phyloP scores from a whole-genome alignment of 148 eudicot genomes.

The Camellia granthamiana region DNA sequence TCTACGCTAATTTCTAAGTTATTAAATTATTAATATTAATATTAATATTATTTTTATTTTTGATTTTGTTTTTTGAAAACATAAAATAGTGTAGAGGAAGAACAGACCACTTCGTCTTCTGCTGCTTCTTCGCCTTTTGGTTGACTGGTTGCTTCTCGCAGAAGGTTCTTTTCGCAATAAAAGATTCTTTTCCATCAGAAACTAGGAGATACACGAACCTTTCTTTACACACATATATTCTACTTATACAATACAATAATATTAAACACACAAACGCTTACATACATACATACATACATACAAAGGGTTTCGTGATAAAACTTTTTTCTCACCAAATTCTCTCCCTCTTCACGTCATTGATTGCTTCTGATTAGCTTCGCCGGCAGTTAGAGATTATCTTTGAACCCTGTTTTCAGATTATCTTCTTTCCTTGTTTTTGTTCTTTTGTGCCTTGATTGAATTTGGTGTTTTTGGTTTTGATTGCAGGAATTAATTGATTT shows the following conservation, averaged over 20 bases:
- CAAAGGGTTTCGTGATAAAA: conserved; percentile 27
- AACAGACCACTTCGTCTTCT: too few relatives aligned
- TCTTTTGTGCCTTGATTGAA: neutral
- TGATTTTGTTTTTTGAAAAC: too few relatives aligned
- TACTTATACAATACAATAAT: too few relatives aligned
- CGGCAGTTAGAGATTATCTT: conserved; percentile 9
- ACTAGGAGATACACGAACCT: neutral
- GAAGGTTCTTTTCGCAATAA: neutral
- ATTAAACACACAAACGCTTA: neutral
- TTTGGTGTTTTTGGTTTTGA: neutral
- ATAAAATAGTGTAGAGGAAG: neutral
- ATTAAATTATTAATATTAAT: too few relatives aligned
- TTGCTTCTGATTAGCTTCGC: neutral
- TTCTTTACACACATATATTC: neutral
- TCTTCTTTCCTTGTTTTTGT: neutral
- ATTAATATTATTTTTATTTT: too few relatives aligned
- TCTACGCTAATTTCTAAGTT: too few relatives aligned
- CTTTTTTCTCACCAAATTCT: conserved; percentile 17
- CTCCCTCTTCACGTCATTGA: conserved; percentile 8
- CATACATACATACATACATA: neutral
- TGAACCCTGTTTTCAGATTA: neutral
- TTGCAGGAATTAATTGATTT: conserved; percentile 25
- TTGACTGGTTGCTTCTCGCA: neutral
- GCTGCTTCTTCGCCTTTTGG: neutral
- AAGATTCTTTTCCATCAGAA: neutral